Evolutionary conservation across 345 rosid genomes (phyloP), one percentile per base, ranked within the genome.

Genomic region (Pseudoturritis turrita): DNA sequence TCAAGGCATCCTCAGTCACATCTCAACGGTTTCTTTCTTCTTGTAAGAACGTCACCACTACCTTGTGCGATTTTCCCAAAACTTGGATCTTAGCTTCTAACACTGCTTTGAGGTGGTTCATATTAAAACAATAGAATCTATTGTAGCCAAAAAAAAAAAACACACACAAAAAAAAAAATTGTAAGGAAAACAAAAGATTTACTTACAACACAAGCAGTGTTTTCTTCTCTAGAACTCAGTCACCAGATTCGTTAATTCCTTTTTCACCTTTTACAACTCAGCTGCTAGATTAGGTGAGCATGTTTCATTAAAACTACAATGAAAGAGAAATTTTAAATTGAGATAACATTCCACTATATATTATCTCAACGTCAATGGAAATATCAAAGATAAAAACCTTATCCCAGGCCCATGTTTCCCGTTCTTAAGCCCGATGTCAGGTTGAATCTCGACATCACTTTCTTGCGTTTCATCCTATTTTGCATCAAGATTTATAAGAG

Each of bases 11-110:
- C 76, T 81, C 87, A 25, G 19, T 26, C 10, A 43, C 47, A 10
- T 77, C 77, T 63, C 63, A 57, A 14, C 46, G 46, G 14, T 2
- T 45, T 77, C 77, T 75, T 68, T 87, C 87, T 12, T 75, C 79
- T 37, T 49, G 77, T 7, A 81, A 17, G 22, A 77, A 43, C 10
- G 63, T 52, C 10, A 57, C 17, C 36, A 78, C 62, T 13, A 21
- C 10, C 1, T 1, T 12, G 19, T 55, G 72, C 7, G 77, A 82
- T 28, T 47, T 71, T 2, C 81, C 76, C 37, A 76, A 21, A 3
- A 54, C 33, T 37, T 45, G 47, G 8, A 10, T 66, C 73, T 37
- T 68, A 39, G 12, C 28, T 29, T 58, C 14, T 17, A 53, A 43
- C 53, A 76, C 72, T 23, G n/a, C n/a, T n/a, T 64, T 39, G 17